Evolutionary conservation across 441 rosid species (phyloP), one percentile per base, ranked within the genome.

Genomic region (Populus trichocarpa): DNA sequence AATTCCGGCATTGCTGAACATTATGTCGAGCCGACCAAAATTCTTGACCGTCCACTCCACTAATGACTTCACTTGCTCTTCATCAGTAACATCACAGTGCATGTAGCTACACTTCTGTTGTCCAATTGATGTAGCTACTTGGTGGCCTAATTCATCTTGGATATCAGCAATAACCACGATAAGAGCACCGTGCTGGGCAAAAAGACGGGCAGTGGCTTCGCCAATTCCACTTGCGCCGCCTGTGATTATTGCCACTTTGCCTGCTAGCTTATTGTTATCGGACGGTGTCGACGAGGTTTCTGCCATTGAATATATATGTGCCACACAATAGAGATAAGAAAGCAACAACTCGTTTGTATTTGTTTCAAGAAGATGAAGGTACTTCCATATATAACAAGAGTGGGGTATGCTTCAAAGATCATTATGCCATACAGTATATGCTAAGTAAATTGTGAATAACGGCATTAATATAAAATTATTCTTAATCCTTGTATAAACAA

Each of bases 191-290:
- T 87, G 84, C 6, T 78, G 38, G 9, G 87, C 84, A 18, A 89
- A 86, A 22, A 80, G 81, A 5, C 76, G 86, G 6, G 83, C 90
- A 0, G 90, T 81, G 53, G 77, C 87, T 72, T 86, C 89, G 1
- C 90, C 88, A 13, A 88, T 87, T 28, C 87, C 87, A 53, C 87
- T 77, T 6, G 86, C 87, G 2, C 90, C 88, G 6, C 90, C 90
- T 12, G 87, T 85, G 84, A 87, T 72, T 22, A 84, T 76, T 36
- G 89, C 85, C 18, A 89, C 90, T 40, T 83, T 89, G 72, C 84
- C 90, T 11, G 57, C 57, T 46, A 46, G 5, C 18, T 13, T 46
- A 14, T 46, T 46, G 57, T 46, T 46, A 46, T 46, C 12, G 18
- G 18, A 46, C 57, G 57, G 13, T 40, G 2, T 28, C 30, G 46